Evolutionary conservation across 179 eudicot species (phyloP).

Genomic region (Patellifolia procumbens): DNA sequence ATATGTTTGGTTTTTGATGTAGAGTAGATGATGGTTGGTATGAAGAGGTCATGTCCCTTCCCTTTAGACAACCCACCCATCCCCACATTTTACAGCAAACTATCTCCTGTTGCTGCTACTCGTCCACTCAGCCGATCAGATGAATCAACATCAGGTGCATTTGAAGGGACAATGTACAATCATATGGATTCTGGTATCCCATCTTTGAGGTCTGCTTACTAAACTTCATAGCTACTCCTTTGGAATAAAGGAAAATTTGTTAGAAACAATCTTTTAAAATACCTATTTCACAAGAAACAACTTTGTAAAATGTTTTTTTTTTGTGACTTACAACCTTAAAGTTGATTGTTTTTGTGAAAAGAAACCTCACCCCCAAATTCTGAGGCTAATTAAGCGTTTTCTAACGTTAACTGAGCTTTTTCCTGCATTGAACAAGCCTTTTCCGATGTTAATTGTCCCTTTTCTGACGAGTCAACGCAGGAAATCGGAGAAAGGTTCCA

Average conservation of each 20-base stretch:
- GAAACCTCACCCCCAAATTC: too few species aligned
- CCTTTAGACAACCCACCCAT: slow-evolving; percentile 49
- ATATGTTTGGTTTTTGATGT: slow-evolving; percentile 11
- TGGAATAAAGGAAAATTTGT: not conserved
- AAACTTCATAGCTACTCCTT: not conserved
- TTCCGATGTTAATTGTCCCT: too few species aligned
- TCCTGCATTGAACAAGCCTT: too few species aligned
- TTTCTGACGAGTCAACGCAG: too few species aligned
- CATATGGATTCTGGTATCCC: slow-evolving; percentile 35
- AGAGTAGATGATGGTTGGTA: slow-evolving; percentile 60
- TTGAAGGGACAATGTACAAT: slow-evolving; percentile 27
- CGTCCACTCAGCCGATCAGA: slow-evolving; percentile 31
- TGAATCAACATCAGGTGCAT: slow-evolving; percentile 40
- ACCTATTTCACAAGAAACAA: too few species aligned
- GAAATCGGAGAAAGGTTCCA: too few species aligned
- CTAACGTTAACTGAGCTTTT: too few species aligned
- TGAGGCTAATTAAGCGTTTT: too few species aligned
- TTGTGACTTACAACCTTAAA: too few species aligned
- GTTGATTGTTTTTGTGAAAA: too few species aligned
- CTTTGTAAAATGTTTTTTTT: too few species aligned
- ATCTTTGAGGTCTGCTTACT: slow-evolving; percentile 42
- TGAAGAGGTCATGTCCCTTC: slow-evolving; percentile 65
- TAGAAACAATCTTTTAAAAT: too few species aligned
- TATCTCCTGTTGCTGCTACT: slow-evolving; percentile 25
- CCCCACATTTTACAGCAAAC: slow-evolving; percentile 45